Evolutionary conservation across 441 rosid genomes (phyloP).

Genomic region (Gossypium lobatum): DNA sequence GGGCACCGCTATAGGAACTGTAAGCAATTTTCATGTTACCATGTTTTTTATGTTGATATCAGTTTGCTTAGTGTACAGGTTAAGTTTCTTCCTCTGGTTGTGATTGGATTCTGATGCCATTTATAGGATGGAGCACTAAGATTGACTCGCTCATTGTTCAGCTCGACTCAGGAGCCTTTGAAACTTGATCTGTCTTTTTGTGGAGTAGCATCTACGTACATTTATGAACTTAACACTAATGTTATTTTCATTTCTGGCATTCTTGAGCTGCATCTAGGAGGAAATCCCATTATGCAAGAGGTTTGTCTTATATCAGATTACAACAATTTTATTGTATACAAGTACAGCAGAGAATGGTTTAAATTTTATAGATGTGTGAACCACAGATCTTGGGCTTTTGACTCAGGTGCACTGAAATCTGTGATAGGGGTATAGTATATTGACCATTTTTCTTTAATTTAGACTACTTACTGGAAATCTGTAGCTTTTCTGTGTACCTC

Average conservation of each 20-base stretch:
- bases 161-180: conserved; percentile 50
- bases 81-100: conserved; percentile 8
- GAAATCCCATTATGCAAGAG: conserved; percentile 67
- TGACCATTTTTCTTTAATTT: not conserved
- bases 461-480: not conserved
- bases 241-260: conserved; percentile 40
- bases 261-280: conserved; percentile 71
- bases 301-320: conserved; percentile 32
- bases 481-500: not conserved
- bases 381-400: not conserved
- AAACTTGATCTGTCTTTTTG: conserved; percentile 80
- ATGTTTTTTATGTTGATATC: not conserved
- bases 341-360: not conserved
- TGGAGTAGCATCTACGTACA: conserved; percentile 44
- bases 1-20: conserved; percentile 78
- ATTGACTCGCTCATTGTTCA: conserved; percentile 53
- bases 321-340: not conserved
- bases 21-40: conserved; percentile 24
- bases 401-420: not conserved
- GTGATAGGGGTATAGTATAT: not conserved
- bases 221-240: conserved; percentile 34
- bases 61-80: not conserved
- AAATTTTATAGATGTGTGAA: not conserved
- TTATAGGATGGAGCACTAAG: conserved; percentile 69
- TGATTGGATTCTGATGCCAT: conserved; percentile 13